Evolutionary conservation across 495 filamentous ascomycete species (phyloP).

Genomic region (Daldinia childiae): DNA sequence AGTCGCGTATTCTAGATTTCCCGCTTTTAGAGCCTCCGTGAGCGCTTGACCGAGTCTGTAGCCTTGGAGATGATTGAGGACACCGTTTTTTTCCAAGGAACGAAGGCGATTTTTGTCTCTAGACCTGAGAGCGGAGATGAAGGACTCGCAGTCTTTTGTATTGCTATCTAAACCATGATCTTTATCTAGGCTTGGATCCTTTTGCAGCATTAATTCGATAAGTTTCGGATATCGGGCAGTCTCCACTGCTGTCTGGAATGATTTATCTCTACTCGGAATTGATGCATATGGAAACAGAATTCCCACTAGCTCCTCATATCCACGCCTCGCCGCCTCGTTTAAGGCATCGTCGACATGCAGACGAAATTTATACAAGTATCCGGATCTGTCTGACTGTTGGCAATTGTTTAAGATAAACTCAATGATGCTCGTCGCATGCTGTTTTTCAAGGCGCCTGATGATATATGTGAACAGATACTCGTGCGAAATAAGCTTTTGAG

Average conservation of each 20-base stretch:
- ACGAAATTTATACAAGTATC: neutral
- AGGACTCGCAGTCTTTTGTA: neutral
- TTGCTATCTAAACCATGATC: neutral
- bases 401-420: neutral
- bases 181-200: too few species aligned
- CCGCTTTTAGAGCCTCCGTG: neutral
- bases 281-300: too few species aligned
- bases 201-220: too few species aligned
- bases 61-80: neutral
- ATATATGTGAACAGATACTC: neutral
- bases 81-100: neutral
- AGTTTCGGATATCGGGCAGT: too few species aligned
- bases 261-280: too few species aligned
- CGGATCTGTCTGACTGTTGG: neutral
- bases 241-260: too few species aligned
- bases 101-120: neutral
- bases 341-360: neutral
- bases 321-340: neutral
- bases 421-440: neutral
- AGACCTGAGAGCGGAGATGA: neutral
- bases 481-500: neutral
- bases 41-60: neutral
- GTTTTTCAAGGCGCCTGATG: neutral
- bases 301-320: neutral
- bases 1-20: neutral